Evolutionary conservation across 2,329 filamentous ascomycete genomes (phyloP).

Genomic region (Epichloe sylvatica): DNA sequence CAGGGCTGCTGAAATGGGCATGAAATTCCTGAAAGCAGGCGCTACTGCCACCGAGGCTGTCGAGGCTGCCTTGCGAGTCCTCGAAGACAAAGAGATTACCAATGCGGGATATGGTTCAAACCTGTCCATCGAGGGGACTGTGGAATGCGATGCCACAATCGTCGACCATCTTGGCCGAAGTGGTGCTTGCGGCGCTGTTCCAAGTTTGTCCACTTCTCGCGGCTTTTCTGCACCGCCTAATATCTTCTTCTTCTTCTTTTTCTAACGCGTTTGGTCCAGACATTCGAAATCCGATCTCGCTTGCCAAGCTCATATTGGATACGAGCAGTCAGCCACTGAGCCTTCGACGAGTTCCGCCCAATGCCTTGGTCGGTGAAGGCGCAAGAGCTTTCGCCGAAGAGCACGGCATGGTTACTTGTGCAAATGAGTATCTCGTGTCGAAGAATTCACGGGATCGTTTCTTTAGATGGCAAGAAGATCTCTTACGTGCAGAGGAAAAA

Average conservation of each 20-base stretch:
- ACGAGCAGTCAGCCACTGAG: constrained; percentile 63
- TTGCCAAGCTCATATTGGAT: constrained; percentile 74
- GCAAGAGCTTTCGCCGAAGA: constrained; percentile 77
- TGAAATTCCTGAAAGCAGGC: constrained; percentile 66
- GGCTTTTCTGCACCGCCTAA: no score
- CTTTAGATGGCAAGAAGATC: constrained; percentile 61
- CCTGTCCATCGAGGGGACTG: constrained; percentile 72
- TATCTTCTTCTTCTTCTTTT: no score
- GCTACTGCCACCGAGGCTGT: constrained; percentile 76
- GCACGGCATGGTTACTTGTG: constrained; percentile 58
- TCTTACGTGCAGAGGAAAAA: constrained; percentile 46
- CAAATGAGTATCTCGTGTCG: constrained; percentile 67
- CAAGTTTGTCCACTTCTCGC: constrained; percentile 46
- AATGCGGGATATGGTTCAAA: constrained; percentile 97
- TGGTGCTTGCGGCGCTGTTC: constrained; percentile 81
- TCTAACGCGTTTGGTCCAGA: constrained; percentile 34
- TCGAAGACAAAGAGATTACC: constrained; percentile 91
- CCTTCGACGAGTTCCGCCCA: constrained; percentile 79
- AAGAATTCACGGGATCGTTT: constrained; percentile 66
- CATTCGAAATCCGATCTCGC: constrained; percentile 80
- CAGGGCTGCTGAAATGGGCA: constrained; percentile 72
- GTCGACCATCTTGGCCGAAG: constrained; percentile 85
- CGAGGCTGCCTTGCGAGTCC: constrained; percentile 70
- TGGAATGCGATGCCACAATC: constrained; percentile 89
- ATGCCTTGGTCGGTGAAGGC: constrained; percentile 74